These are phyloP conservation scores for Rhodotorula toruloides DNA, from an alignment of 768 basidiomycete genomes.

Conservation along the genomic window DNA sequence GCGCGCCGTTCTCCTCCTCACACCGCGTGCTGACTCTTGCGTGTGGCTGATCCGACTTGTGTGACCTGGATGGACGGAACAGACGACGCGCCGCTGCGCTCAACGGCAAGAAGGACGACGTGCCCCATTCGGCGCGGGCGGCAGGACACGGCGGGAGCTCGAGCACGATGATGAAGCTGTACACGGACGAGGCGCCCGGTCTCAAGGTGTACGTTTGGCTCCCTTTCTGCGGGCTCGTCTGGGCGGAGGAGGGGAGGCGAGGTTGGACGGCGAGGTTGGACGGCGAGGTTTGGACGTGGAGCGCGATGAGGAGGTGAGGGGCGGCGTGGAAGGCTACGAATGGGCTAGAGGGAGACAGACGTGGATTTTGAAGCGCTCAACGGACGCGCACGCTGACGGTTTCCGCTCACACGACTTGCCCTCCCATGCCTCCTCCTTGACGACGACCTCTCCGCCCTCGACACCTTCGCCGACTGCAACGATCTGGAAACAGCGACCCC, in stretches of 20 bases:
- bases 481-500: conserved; percentile 37
- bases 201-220: conserved; percentile 77
- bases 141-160: conserved; percentile 81
- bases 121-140: conserved; percentile 22
- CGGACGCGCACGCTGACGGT: background rate
- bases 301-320: background rate
- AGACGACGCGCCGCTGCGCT: conserved; percentile 34
- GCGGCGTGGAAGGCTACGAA: background rate
- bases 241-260: background rate
- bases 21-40: background rate
- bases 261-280: no score
- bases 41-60: no score
- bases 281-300: background rate
- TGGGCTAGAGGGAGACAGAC: background rate
- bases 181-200: conserved; percentile 97
- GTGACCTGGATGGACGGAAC: no score
- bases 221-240: no score
- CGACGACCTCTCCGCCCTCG: background rate
- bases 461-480: background rate
- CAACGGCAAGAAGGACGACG: conserved; percentile 22
- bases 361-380: no score
- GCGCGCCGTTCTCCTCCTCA: no score
- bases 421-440: background rate
- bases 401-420: background rate
- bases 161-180: conserved; percentile 97